A percentile compares a stretch with the other conserved stretches of the same genome.
Conservation (phyloP, 345 rosid genomes). For the Aquilaria malaccensis region DNA sequence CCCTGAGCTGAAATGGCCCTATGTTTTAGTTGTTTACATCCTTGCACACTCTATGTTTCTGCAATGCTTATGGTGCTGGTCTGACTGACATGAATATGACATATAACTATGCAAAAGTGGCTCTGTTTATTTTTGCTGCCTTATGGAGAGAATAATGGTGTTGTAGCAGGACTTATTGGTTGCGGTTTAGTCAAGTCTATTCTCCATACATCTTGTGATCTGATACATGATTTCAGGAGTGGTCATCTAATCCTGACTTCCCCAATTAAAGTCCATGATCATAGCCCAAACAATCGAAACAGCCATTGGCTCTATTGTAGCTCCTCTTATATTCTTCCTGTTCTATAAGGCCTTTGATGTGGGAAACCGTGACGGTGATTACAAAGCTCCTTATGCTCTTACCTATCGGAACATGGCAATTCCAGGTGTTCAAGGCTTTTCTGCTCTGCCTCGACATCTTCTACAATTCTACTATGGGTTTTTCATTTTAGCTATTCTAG, state of each 20-base stretch:
- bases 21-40: constrained; percentile 37
- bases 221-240: constrained; percentile 48
- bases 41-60: constrained; percentile 41
- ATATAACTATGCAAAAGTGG: constrained; percentile 46
- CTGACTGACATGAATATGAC: constrained; percentile 53
- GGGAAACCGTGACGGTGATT: constrained; percentile 29
- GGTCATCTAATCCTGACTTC: constrained; percentile 45
- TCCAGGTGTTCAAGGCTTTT: constrained; percentile 48
- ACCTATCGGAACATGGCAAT: constrained; percentile 43
- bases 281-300: constrained; percentile 52
- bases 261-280: constrained; percentile 35
- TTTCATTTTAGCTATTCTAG: constrained; percentile 31
- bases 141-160: constrained; percentile 43
- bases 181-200: constrained; percentile 51
- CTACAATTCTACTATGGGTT: constrained; percentile 33
- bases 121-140: constrained; percentile 41
- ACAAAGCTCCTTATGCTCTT: constrained; percentile 40
- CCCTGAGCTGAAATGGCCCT: constrained; percentile 43
- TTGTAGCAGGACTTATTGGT: constrained; percentile 44
- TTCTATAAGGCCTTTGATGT: constrained; percentile 45
- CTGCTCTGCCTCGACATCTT: constrained; percentile 43
- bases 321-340: constrained; percentile 39
- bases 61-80: constrained; percentile 53
- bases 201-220: constrained; percentile 42
- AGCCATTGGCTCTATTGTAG: constrained; percentile 40